Percentiles rank a stretch among this genome's conserved stretches.
phyloP scores from a whole-genome alignment of 768 basidiomycete species.

The Auricularia auricula-judae region DNA sequence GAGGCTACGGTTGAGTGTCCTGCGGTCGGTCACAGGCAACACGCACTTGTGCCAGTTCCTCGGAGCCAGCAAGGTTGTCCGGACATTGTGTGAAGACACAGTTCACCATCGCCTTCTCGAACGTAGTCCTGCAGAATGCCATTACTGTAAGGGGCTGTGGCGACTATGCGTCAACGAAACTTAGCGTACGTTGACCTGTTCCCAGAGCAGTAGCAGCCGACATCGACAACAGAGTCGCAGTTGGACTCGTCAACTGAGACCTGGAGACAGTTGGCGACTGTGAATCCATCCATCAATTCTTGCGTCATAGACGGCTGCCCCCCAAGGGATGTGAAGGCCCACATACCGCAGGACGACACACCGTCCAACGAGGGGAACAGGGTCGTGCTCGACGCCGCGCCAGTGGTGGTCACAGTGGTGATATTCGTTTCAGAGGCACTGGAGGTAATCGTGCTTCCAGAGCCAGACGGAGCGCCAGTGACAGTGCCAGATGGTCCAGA shows the following conservation, averaged over 20 bases:
- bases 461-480: background rate
- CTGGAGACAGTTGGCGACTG: slow-evolving; percentile 37
- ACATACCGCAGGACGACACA: background rate
- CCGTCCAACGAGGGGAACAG: background rate
- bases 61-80: slow-evolving; percentile 25
- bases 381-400: background rate
- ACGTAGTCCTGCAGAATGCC: slow-evolving; percentile 16
- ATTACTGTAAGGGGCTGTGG: no score
- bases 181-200: slow-evolving; percentile 17
- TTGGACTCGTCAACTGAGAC: slow-evolving; percentile 26
- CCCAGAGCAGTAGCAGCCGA: slow-evolving; percentile 36
- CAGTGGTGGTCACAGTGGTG: background rate
- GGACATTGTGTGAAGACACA: slow-evolving; percentile 30
- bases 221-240: slow-evolving; percentile 34
- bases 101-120: slow-evolving; percentile 24
- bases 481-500: background rate
- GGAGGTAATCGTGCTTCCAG: background rate
- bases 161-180: slow-evolving; percentile 7
- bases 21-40: background rate
- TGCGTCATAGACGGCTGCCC: background rate
- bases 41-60: slow-evolving; percentile 28
- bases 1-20: background rate
- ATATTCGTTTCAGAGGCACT: background rate
- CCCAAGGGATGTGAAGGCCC: background rate
- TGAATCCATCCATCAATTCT: background rate